Percentiles rank a stretch among this genome's conserved stretches.
phyloP scores from a whole-genome alignment of 2,329 filamentous ascomycete species.

The Aspergillus chevalieri region DNA sequence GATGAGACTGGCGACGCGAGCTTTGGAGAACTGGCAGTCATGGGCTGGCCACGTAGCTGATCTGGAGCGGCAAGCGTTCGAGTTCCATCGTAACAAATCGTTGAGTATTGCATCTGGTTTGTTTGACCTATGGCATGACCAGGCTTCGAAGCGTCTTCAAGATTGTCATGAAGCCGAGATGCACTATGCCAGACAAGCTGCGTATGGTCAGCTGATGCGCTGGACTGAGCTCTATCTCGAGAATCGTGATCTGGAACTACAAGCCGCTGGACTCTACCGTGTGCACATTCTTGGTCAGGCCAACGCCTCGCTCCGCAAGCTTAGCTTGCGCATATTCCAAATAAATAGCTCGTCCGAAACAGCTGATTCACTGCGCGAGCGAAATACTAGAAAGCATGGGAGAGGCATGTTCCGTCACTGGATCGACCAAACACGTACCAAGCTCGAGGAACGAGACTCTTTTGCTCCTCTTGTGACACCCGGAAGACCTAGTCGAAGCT shows the following conservation, averaged over 20 bases:
- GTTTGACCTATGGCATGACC: conserved; percentile 40
- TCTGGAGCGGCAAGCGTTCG: conserved; percentile 36
- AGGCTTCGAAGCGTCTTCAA: conserved; percentile 28
- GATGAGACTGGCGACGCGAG: conserved; percentile 45
- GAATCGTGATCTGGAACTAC: conserved; percentile 32
- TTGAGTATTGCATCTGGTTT: conserved; percentile 29
- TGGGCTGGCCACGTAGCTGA: conserved; percentile 26
- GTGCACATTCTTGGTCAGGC: conserved; percentile 44
- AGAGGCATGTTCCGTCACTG: conserved; percentile 52
- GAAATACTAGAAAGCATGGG: conserved; percentile 51
- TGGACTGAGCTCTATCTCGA: conserved; percentile 31
- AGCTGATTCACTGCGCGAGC: conserved; percentile 47
- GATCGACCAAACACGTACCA: conserved; percentile 40
- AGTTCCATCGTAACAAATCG: conserved; percentile 29
- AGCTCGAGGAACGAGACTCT: conserved; percentile 24
- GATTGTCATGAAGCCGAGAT: conserved; percentile 33
- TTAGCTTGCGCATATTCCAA: conserved; percentile 55
- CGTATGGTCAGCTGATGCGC: conserved; percentile 31
- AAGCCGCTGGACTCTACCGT: conserved; percentile 43
- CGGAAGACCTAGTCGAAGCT: conserved; percentile 16
- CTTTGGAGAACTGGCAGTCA: conserved; percentile 34
- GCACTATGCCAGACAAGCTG: conserved; percentile 33
- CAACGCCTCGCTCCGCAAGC: conserved; percentile 45
- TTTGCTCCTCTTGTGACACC: conserved; percentile 22
- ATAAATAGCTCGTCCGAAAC: conserved; percentile 46